Conservation (phyloP, 1,139 yeast genomes). For the Scheffersomyces segobiensis region DNA sequence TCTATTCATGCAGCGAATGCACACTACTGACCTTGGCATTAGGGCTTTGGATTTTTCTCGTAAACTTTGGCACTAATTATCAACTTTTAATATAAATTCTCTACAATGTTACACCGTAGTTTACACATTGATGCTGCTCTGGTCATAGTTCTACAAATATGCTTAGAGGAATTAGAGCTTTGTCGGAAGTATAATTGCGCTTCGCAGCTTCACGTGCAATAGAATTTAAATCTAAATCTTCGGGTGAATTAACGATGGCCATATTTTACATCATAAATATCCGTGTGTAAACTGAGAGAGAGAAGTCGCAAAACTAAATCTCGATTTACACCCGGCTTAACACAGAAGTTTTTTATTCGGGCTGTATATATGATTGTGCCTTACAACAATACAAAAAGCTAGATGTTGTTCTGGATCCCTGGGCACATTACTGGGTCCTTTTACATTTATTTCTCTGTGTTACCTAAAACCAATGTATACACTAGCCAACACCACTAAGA, state of each 20-base stretch:
- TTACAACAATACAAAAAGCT: neutral
- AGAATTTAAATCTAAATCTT: too few species aligned
- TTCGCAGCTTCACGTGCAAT: too few species aligned
- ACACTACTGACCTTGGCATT: neutral
- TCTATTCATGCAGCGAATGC: neutral
- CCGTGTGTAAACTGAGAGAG: too few species aligned
- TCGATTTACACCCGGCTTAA: neutral
- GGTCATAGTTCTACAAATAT: too few species aligned
- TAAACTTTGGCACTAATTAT: neutral
- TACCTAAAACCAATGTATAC: conserved; percentile 15
- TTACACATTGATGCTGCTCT: neutral
- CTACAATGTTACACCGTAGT: too few species aligned
- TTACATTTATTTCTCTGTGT: neutral
- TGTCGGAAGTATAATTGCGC: neutral
- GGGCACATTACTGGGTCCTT: neutral
- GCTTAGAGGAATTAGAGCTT: neutral
- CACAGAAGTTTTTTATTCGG: neutral
- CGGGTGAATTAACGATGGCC: too few species aligned
- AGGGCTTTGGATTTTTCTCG: neutral
- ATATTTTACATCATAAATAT: too few species aligned
- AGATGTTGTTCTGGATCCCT: neutral
- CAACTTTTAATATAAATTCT: too few species aligned
- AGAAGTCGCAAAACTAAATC: neutral
- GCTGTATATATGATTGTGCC: neutral
- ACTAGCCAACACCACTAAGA: conserved; percentile 23